phyloP scores from a whole-genome alignment of 352 stramenopile genomes.

The Globisporangium viniferum region DNA sequence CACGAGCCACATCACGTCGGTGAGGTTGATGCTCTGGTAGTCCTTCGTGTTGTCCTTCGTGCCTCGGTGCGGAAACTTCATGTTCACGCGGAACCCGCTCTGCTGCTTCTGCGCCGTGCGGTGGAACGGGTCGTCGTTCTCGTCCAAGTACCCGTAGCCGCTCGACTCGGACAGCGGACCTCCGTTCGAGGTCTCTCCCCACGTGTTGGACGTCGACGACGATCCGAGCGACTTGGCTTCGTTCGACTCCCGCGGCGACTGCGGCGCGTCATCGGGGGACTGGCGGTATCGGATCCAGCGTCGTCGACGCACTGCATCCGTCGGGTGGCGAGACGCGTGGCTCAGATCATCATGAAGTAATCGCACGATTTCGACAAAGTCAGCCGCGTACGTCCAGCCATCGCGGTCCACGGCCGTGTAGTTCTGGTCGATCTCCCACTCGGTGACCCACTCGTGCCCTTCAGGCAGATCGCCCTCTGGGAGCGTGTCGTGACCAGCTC shows the following conservation, averaged over 20 bases:
- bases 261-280: constrained; percentile 32
- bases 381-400: constrained; percentile 79
- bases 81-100: constrained; percentile 80
- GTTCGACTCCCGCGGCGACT: constrained; percentile 50
- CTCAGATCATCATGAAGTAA: constrained; percentile 78
- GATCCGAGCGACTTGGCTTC: constrained; percentile 38
- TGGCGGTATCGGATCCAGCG: constrained; percentile 80
- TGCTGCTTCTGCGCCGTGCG: constrained; percentile 84
- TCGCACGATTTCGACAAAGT: constrained; percentile 78
- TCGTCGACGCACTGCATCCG: constrained; percentile 68
- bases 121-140: constrained; percentile 84
- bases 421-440: constrained; percentile 82
- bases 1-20: constrained; percentile 81
- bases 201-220: constrained; percentile 45
- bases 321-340: constrained; percentile 79
- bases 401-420: constrained; percentile 80
- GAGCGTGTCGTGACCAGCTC: constrained; percentile 58
- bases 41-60: constrained; percentile 89
- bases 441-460: constrained; percentile 73
- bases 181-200: constrained; percentile 37
- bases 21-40: constrained; percentile 84
- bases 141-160: constrained; percentile 37
- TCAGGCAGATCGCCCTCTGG: constrained; percentile 63
- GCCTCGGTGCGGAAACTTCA: constrained; percentile 79
- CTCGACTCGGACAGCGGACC: constrained; percentile 28